Evolutionary conservation across 139 green algal species (phyloP), one percentile per base, ranked within the genome.

Genomic region (Dunaliella primolecta): DNA sequence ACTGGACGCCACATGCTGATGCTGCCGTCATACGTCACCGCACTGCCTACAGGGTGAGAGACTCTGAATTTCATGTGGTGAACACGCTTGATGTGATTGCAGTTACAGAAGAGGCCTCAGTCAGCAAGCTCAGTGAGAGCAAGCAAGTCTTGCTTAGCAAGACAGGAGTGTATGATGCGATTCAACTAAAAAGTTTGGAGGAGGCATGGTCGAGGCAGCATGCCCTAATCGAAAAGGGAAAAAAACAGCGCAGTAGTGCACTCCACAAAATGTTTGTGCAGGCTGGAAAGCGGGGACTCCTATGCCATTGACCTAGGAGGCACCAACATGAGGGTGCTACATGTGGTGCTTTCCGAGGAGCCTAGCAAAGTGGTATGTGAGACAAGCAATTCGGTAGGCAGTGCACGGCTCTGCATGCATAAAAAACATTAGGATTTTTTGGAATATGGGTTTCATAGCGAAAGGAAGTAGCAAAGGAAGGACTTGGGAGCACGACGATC

Each of bases 241-340:
- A 7, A 7, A 27, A 27, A 36, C n/a, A n/a, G n/a, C n/a, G n/a
- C n/a, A n/a, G n/a, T n/a, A n/a, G n/a, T n/a, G n/a, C n/a, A n/a
- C n/a, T n/a, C n/a, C n/a, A n/a, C n/a, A n/a, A n/a, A n/a, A n/a
- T n/a, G n/a, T n/a, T n/a, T n/a, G n/a, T n/a, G n/a, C 88, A 91
- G 92, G 20, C 38, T 90, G 27, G 95, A 98, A 84, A 86, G 15
- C 1, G 95, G 95, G 20, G 85, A 93, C 23, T 96, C 88, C 84
- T 98, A 91, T 84, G 95, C 93, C 11, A 86, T 98, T 21, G 95
- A 98, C 84, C 85, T 98, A 46, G 96, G 96, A 0, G 96, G 96
- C 82, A 98, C 95, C 38, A 98, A 98, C 87, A 95, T 98, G 70
- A 85, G 95, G 1, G 89, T 96, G 25, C 85, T 95, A 31, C 89